Evolutionary conservation across 23 red algal species (phyloP).

Genomic region (Porphyridium purpureum): DNA sequence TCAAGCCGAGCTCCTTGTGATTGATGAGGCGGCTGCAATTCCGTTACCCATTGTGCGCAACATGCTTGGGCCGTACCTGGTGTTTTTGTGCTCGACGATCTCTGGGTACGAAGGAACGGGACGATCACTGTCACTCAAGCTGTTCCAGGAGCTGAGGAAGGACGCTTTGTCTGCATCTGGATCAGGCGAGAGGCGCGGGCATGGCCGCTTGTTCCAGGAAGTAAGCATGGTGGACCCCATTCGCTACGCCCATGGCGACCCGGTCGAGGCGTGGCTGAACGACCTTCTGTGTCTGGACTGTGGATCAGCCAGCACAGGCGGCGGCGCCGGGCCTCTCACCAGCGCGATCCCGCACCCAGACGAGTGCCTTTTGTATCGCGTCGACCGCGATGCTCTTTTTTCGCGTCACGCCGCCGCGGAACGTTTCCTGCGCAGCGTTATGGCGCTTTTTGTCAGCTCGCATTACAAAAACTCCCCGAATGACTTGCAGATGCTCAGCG

Average conservation of each 20-base stretch:
- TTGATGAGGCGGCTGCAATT: conserved; percentile 97
- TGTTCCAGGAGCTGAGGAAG: conserved; percentile 60
- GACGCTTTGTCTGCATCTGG: conserved; percentile 6
- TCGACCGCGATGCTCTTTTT: conserved; percentile 87
- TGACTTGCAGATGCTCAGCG: conserved; percentile 85
- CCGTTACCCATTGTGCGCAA: conserved; percentile 49
- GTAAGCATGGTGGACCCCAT: conserved; percentile 74
- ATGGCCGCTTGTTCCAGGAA: conserved; percentile 57
- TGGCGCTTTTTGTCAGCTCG: conserved; percentile 82
- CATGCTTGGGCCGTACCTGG: conserved; percentile 74
- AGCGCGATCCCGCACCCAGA: conserved; percentile 38
- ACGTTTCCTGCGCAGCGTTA: conserved; percentile 56
- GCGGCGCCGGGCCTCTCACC: conserved; percentile 9
- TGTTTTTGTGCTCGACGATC: conserved; percentile 83
- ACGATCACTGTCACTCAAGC: conserved; percentile 83
- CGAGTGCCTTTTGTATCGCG: conserved; percentile 62
- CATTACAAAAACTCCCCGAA: conserved; percentile 99
- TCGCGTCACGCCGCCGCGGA: conserved; percentile 59
- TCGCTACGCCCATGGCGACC: conserved; percentile 69
- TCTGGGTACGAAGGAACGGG: conserved; percentile 96
- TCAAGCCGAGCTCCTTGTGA: conserved; percentile 66
- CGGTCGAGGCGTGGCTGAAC: conserved; percentile 93
- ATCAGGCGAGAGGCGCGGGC: conserved; percentile 2
- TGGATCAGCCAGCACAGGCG: conserved; percentile 16
- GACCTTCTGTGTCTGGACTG: conserved; percentile 75